Evolutionary conservation across 805 yeast genomes (phyloP), one percentile per base, ranked within the genome.

Genomic region (Scheffersomyces lignosus): DNA sequence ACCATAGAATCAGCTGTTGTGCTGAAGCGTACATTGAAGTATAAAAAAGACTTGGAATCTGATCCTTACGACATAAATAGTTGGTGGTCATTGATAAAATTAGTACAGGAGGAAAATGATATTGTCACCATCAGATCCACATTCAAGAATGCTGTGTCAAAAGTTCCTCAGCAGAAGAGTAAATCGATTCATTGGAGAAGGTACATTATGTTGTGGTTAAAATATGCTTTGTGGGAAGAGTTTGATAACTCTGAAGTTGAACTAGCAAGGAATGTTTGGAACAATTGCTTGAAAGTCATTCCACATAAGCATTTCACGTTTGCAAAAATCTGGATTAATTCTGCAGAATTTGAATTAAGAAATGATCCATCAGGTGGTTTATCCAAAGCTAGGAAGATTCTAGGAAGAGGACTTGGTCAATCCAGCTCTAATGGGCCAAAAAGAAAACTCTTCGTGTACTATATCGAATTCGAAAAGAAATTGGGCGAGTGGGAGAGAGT

Each of bases 401-500:
- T 87, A 17, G 96, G 96, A 0, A 66, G 73, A 33, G 75, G 87
- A 0, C 67, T 91, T 14, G 97, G 96, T 0, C 62, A 70, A 31
- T 44, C 58, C 4, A 43, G 51, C 23, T 31, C 29, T 7, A 42
- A 44, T 3, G 72, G 76, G 29, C 84, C 87, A 0, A 82, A 80
- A 51, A 65, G 61, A 1, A 77, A 77, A 35, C 58, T 87, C 0
- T 80, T 83, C 52, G 66, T 64, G 43, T 70, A 69, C 41, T 93
- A 93, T 59, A 81, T 91, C 31, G 66, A 62, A 1, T 45, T 89
- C 24, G 97, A 91, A 54, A 66, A 65, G 26, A 64, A 70, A 36
- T 56, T 90, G 31, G 85, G 84, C 25, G 93, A 89, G 49, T 85
- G 85, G 69, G 95, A 84, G 42, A 62, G 96, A 24, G 89, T 83